Conservation (phyloP, 768 basidiomycete species). For the Boletus huronensis region DNA sequence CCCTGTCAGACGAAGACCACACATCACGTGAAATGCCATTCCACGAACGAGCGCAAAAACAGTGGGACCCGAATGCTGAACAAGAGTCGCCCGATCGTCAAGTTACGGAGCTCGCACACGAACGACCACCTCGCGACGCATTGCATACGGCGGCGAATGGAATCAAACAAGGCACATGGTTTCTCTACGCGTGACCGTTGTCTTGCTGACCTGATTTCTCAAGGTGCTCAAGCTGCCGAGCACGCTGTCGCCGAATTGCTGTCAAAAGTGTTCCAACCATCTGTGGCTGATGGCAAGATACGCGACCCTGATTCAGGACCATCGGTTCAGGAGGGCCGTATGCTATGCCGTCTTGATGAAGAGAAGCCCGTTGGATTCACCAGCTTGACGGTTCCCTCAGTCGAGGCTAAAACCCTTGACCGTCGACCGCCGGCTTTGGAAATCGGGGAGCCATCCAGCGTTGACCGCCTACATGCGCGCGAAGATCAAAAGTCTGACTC, state of each 20-base stretch:
- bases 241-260: slow-evolving; percentile 37
- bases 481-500: slow-evolving; percentile 9
- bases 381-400: slow-evolving; percentile 58
- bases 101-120: slow-evolving; percentile 42
- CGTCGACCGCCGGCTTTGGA: slow-evolving; percentile 37
- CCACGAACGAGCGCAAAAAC: slow-evolving; percentile 48
- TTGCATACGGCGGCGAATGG: slow-evolving; percentile 38
- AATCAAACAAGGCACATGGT: slow-evolving; percentile 47
- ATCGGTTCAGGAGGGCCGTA: slow-evolving; percentile 47
- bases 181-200: neutral
- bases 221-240: slow-evolving; percentile 41
- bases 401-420: slow-evolving; percentile 66
- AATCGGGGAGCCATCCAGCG: slow-evolving; percentile 22
- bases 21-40: slow-evolving; percentile 48
- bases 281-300: neutral
- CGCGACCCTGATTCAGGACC: slow-evolving; percentile 26
- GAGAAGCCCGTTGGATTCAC: slow-evolving; percentile 54
- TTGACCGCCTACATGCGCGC: slow-evolving; percentile 25
- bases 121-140: slow-evolving; percentile 32
- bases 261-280: slow-evolving; percentile 39
- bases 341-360: slow-evolving; percentile 50
- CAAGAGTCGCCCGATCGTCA: slow-evolving; percentile 47
- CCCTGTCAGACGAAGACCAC: slow-evolving; percentile 72
- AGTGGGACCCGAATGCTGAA: slow-evolving; percentile 74
- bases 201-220: slow-evolving; percentile 5